Base-by-base conservation (phyloP, 495 filamentous ascomycete genomes). In the Neurospora sp. region DNA sequence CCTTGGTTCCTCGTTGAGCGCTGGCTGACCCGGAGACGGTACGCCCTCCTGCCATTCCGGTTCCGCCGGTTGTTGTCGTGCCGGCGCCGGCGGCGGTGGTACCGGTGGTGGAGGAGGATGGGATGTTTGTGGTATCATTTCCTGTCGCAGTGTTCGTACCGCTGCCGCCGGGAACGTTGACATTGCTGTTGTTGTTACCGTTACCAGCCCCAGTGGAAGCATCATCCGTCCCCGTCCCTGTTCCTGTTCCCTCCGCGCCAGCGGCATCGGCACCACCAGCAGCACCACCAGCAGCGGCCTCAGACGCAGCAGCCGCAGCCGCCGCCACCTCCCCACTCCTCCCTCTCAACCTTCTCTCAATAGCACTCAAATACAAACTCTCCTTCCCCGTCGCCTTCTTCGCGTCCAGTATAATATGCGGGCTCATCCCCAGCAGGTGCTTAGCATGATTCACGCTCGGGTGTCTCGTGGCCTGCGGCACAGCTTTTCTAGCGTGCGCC, bases 311-410 rank as follows among this genome's bases (percentile, higher is more conserved):
- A 66, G 54, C 76, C 59, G 3, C 73, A 69, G 76, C 80, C 54
- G 62, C 73, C 73, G 79, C 73, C 74, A 70, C 70, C 16, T 72
- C 42, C 7, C 11, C 46, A 16, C 73, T 71, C 8, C 75, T 69
- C 31, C 70, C 84, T 73, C 78, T 78, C 71, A 93, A 86, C 40
- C 90, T 85, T 5, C 84, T 77, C 7, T 89, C 89, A 69, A 95
- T 92, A 73, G 91, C 90, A 70, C 90, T 88, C 0, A 97, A 82
- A 83, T 93, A 94, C 54, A 90, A 85, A 4, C 90, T 90, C 76
- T 95, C 92, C 39, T 90, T 84, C 48, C 86, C 85, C 70, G 83
- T 83, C 41, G 86, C 85, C 77, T 85, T 85, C 54, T 87, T 85
- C n/a, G 87, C 86, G 72, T 89, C 86, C 70, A 85, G 81, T 75